phyloP scores from a whole-genome alignment of 768 basidiomycete species.

The Phylloporus sp. region DNA sequence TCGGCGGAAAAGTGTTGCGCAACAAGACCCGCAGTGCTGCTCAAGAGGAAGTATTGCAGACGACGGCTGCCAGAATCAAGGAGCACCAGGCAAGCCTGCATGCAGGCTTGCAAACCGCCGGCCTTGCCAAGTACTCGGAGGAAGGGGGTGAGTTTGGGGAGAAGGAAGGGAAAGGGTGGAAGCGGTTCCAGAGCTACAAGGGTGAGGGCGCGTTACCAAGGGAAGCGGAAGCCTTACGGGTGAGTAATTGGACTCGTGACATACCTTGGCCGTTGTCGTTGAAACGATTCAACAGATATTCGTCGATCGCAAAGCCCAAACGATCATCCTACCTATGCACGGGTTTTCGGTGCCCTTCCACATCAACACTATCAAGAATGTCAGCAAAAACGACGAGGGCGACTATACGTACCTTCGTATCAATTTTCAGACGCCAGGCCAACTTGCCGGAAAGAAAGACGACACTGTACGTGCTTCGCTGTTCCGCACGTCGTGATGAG shows the following conservation, averaged over 20 bases:
- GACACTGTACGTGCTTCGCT: constrained; percentile 64
- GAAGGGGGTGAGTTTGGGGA: constrained; percentile 68
- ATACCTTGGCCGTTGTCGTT: constrained; percentile 3
- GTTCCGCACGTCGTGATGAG: background rate
- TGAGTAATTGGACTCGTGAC: constrained; percentile 35
- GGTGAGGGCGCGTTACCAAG: constrained; percentile 85
- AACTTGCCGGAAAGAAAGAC: constrained; percentile 96
- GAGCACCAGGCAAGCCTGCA: constrained; percentile 89
- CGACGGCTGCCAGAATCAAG: constrained; percentile 70
- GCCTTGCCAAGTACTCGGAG: constrained; percentile 78
- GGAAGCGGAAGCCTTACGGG: constrained; percentile 76
- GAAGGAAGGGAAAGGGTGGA: constrained; percentile 91
- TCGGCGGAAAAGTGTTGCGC: constrained; percentile 79
- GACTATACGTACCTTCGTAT: constrained; percentile 92
- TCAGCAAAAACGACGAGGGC: constrained; percentile 94
- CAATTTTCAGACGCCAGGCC: constrained; percentile 98
- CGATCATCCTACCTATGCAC: constrained; percentile 87
- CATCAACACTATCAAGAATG: constrained; percentile 97
- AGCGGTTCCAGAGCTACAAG: constrained; percentile 94
- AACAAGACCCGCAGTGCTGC: constrained; percentile 87
- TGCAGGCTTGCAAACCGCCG: constrained; percentile 66
- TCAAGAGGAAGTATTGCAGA: constrained; percentile 78
- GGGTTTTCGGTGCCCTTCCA: constrained; percentile 97
- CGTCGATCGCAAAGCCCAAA: constrained; percentile 86
- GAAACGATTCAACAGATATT: constrained; percentile 55